Percentiles rank a stretch among this genome's conserved stretches.
Conservation (phyloP, 352 stramenopile species). For the Ophiocytium majus region DNA sequence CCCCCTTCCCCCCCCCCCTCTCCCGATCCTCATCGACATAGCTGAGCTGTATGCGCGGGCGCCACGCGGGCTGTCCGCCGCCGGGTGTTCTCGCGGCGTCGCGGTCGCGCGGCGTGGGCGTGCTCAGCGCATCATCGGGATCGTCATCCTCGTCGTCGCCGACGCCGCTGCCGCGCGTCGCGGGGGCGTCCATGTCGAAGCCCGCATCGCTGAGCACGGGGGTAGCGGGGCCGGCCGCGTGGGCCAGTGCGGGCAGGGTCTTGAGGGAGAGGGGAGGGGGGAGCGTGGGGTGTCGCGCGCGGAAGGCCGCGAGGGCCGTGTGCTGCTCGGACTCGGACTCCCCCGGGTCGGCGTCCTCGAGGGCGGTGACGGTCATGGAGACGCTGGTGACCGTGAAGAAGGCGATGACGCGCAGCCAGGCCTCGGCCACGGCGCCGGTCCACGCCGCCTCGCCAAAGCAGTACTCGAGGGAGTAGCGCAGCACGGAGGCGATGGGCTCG, state of each 20-base stretch:
- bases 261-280: background rate
- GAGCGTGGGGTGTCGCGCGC: background rate
- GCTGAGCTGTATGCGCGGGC: conserved; percentile 15
- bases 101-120: background rate
- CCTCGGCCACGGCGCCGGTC: conserved; percentile 20
- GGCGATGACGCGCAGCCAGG: conserved; percentile 36
- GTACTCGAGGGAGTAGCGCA: conserved; percentile 26
- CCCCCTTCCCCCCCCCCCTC: background rate
- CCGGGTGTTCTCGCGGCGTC: background rate
- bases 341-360: background rate
- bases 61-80: background rate
- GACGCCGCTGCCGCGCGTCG: no score
- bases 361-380: conserved; percentile 25
- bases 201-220: background rate
- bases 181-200: background rate
- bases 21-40: background rate
- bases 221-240: background rate
- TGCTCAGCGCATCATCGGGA: background rate
- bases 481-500: conserved; percentile 37
- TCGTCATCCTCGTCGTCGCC: background rate
- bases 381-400: conserved; percentile 33
- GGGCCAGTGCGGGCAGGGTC: background rate
- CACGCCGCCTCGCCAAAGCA: conserved; percentile 30
- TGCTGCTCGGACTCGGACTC: background rate
- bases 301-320: background rate